Evolutionary conservation across 2,329 filamentous ascomycete genomes (phyloP).

Genomic region (Ceratocystis lukuohia): DNA sequence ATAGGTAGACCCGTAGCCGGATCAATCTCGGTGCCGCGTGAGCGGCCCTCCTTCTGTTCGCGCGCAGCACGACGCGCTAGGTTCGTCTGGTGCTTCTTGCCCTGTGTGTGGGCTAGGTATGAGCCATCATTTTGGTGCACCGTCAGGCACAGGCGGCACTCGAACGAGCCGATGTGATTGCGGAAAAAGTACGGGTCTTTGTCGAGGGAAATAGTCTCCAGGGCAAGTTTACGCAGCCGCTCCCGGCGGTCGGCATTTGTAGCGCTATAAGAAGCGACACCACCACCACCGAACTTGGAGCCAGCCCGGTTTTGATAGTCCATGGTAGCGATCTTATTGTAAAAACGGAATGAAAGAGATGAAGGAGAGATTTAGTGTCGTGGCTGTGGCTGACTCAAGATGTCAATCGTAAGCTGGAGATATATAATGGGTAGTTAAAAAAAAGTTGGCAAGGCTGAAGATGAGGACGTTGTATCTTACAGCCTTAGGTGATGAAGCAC

Average conservation of each 20-base stretch:
- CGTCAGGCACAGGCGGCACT: conserved; percentile 90
- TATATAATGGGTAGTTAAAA: not conserved
- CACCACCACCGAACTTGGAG: conserved; percentile 94
- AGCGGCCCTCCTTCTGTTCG: conserved; percentile 77
- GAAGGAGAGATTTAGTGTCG: not conserved
- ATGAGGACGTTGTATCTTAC: not conserved
- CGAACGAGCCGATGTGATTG: conserved; percentile 96
- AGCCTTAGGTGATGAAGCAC: not conserved
- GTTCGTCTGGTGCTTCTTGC: conserved; percentile 97
- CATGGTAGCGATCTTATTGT: conserved; percentile 32
- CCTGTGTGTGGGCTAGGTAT: conserved; percentile 96
- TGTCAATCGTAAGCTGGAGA: not conserved
- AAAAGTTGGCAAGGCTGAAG: conserved; percentile 6
- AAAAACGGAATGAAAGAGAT: not conserved
- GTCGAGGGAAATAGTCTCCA: conserved; percentile 97
- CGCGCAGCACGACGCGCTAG: conserved; percentile 88
- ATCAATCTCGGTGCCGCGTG: conserved; percentile 46
- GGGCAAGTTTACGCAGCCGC: conserved; percentile 90
- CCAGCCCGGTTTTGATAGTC: conserved; percentile 84
- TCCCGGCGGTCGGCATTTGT: conserved; percentile 96
- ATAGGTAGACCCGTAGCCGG: conserved; percentile 59
- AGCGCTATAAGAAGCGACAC: conserved; percentile 82
- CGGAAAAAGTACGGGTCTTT: conserved; percentile 99
- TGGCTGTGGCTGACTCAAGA: not conserved
- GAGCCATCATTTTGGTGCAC: conserved; percentile 99